Conservation (phyloP, 2,329 filamentous ascomycete species). For the Coleophoma crateriformis region DNA sequence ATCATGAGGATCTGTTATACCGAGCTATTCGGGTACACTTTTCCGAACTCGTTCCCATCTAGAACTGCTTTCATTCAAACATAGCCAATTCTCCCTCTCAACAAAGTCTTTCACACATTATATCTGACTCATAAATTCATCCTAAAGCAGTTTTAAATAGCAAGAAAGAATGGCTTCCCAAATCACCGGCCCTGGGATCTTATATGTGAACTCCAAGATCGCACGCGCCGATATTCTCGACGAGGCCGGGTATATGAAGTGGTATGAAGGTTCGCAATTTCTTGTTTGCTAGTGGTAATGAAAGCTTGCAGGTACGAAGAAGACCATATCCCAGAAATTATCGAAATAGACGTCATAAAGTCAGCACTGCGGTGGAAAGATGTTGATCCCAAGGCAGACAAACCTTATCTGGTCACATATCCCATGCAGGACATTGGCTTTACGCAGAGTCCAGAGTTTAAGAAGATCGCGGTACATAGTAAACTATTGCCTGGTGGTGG, state of each 20-base stretch:
- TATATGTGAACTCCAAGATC: conserved; percentile 12
- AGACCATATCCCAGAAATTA: conserved; percentile 8
- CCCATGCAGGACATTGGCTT: conserved; percentile 6
- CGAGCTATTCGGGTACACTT: too few relatives aligned
- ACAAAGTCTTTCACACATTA: too few relatives aligned
- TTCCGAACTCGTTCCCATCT: too few relatives aligned
- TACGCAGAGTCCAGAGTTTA: conserved; percentile 4
- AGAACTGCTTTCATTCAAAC: too few relatives aligned
- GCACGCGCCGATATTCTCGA: conserved; percentile 2
- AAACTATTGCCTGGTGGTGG: conserved; percentile 2
- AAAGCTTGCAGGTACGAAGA: too few relatives aligned
- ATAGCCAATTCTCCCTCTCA: not conserved
- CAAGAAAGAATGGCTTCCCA: not conserved
- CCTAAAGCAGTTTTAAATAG: not conserved
- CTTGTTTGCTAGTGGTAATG: too few relatives aligned
- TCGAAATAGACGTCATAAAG: conserved; percentile 2
- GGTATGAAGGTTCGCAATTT: conserved; percentile 3
- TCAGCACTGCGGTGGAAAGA: conserved; percentile 6
- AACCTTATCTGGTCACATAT: conserved; percentile 7
- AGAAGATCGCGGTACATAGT: conserved; percentile 5
- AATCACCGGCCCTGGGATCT: conserved; percentile 6
- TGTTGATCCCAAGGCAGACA: conserved; percentile 4
- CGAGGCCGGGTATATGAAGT: conserved; percentile 6
- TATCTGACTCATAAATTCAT: not conserved
- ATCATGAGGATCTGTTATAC: too few relatives aligned